Evolutionary conservation across 2,329 filamentous ascomycete species (phyloP).

Genomic region (Microthyrium microscopicum): DNA sequence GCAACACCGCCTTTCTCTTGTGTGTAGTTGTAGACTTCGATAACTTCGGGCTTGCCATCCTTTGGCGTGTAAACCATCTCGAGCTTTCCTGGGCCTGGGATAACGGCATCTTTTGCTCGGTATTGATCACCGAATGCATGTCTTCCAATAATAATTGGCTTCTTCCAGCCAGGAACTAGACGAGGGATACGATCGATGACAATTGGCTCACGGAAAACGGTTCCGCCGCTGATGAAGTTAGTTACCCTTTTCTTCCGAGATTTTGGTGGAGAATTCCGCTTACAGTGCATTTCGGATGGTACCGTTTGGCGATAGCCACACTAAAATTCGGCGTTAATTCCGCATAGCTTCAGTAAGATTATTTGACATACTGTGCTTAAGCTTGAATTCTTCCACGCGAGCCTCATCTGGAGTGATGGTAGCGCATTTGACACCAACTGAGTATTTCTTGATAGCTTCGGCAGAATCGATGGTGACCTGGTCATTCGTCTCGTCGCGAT

Average conservation of each 20-base stretch:
- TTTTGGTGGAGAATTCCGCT: conserved; percentile 18
- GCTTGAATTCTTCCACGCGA: conserved; percentile 91
- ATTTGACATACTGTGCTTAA: no score
- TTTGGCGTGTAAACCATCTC: conserved; percentile 87
- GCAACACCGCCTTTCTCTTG: conserved; percentile 63
- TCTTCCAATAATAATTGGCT: conserved; percentile 96
- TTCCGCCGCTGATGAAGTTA: conserved; percentile 56
- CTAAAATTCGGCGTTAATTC: conserved; percentile 32
- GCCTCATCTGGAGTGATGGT: conserved; percentile 98
- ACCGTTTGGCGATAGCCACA: conserved; percentile 98
- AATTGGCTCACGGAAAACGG: conserved; percentile 97
- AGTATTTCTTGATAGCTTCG: conserved; percentile 98
- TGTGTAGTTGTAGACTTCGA: conserved; percentile 84
- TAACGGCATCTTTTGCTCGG: conserved; percentile 81
- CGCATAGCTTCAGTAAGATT: conserved; percentile 30
- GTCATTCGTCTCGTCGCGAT: conserved; percentile 92
- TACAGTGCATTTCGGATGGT: conserved; percentile 55
- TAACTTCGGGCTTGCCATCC: conserved; percentile 55
- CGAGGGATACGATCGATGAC: conserved; percentile 87
- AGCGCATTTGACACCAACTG: conserved; percentile 95
- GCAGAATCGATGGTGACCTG: conserved; percentile 90
- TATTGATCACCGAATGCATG: conserved; percentile 99
- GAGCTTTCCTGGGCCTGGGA: conserved; percentile 69
- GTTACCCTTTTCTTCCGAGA: not conserved
- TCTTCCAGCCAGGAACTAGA: conserved; percentile 92